Conservation (phyloP, 2,329 filamentous ascomycete genomes). For the Ambrosiella beaveri region DNA sequence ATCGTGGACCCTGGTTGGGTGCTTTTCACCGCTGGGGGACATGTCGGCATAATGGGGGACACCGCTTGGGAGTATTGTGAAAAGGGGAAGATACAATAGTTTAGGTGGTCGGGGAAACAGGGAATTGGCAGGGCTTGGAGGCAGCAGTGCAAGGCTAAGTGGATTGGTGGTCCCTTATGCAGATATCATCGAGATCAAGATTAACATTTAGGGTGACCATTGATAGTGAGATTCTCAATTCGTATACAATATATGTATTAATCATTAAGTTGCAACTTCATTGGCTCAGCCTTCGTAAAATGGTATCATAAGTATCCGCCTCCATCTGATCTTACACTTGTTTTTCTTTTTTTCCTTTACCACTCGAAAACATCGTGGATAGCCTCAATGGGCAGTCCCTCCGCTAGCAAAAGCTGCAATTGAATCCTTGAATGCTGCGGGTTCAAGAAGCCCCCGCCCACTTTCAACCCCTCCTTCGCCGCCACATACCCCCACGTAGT, state of each 20-base stretch:
- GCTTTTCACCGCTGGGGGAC: not conserved
- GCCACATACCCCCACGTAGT: slow-evolving; percentile 36
- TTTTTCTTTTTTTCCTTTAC: not conserved
- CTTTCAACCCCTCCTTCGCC: slow-evolving; percentile 20
- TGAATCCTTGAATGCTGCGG: slow-evolving; percentile 38
- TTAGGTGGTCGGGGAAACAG: not conserved
- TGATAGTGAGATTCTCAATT: too few relatives aligned
- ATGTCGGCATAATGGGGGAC: not conserved
- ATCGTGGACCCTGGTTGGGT: not conserved
- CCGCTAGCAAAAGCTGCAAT: slow-evolving; percentile 26
- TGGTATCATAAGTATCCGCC: not conserved
- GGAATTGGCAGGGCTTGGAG: not conserved
- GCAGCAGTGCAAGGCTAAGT: not conserved
- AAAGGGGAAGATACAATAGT: not conserved
- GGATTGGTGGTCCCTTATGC: not conserved
- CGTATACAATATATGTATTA: not conserved
- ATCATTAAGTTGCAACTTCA: not conserved
- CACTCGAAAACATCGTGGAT: slow-evolving; percentile 9
- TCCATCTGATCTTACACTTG: not conserved
- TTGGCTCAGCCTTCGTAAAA: not conserved
- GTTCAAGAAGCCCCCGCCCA: slow-evolving; percentile 35
- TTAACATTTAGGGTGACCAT: not conserved
- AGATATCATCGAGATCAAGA: not conserved
- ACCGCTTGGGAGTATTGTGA: not conserved
- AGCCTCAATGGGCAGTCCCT: slow-evolving; percentile 14